phyloP scores from a whole-genome alignment of 352 stramenopile genomes.

The Phytopythium litorale region DNA sequence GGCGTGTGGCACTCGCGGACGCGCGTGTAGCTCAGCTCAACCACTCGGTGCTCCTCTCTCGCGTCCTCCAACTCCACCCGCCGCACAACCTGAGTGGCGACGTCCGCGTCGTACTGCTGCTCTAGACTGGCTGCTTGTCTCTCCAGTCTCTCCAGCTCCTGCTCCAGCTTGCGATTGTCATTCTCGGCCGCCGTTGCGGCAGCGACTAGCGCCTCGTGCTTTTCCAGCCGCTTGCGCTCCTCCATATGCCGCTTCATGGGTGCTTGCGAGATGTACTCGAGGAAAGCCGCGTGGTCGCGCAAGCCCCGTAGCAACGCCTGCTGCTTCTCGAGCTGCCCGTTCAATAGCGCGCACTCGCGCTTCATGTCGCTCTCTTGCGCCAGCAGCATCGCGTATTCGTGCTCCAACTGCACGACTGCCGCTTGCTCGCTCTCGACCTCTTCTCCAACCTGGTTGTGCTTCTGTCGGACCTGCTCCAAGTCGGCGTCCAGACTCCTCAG shows the following conservation, averaged over 20 bases:
- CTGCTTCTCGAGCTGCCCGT: slow-evolving; percentile 38
- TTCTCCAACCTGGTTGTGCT: slow-evolving; percentile 30
- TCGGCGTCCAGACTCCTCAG: slow-evolving; percentile 36
- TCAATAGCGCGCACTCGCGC: slow-evolving; percentile 40
- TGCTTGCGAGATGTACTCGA: slow-evolving; percentile 53
- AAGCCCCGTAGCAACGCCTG: slow-evolving; percentile 33
- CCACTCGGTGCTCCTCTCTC: slow-evolving; percentile 20
- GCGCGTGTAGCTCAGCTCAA: slow-evolving; percentile 20
- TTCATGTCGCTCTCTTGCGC: slow-evolving; percentile 36
- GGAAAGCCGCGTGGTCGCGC: slow-evolving; percentile 40
- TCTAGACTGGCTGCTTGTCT: slow-evolving; percentile 30
- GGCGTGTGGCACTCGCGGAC: slow-evolving; percentile 61
- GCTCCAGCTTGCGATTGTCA: slow-evolving; percentile 40
- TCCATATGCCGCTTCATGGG: slow-evolving; percentile 60
- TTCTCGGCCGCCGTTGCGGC: slow-evolving; percentile 28
- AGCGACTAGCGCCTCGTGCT: slow-evolving; percentile 27
- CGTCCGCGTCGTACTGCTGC: slow-evolving; percentile 30
- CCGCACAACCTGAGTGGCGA: slow-evolving; percentile 18
- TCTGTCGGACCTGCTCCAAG: slow-evolving; percentile 24
- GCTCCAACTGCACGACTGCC: slow-evolving; percentile 37
- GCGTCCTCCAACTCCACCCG: slow-evolving; percentile 15
- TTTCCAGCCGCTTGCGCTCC: slow-evolving; percentile 54
- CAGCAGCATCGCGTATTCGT: slow-evolving; percentile 42
- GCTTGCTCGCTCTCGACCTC: slow-evolving; percentile 36
- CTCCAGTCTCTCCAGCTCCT: slow-evolving; percentile 32